Base-by-base conservation (phyloP, 176 grass and related monocot species). In the Eleusine indica region DNA sequence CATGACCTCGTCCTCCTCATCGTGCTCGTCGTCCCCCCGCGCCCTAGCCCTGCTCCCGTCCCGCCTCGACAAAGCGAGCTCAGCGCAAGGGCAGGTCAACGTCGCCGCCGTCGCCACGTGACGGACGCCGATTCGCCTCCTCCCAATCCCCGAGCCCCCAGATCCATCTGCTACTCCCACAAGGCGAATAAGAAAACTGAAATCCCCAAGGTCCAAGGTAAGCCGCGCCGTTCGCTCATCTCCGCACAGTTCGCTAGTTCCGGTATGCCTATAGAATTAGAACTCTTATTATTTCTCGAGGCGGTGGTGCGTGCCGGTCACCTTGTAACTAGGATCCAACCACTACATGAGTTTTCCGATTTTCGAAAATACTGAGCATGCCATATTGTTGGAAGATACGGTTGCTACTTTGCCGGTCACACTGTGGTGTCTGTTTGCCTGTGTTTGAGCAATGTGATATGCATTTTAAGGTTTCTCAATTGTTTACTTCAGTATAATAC, bases 141-240 rank as follows among this genome's bases (percentile, higher is more conserved):
- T 29, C 21, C 3, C 49, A 2, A n/a, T 47, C 44, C 44, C 44
- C 44, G 44, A 44, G 9, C 44, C 0, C 40, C 42, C 79, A 77
- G 86, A 87, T 82, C 86, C 66, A 4, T 8, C 72, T 10, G 64
- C 78, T 41, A 5, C n/a, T 61, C 51, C 18, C 53, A 18, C 47
- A 32, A 54, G 85, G 85, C 80, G 44, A 62, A 37, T 2, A 16
- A 17, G 5, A 52, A 11, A 53, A 53, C 15, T 17, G 15, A 52
- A 17, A 43, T 10, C 71, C 70, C 49, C 39, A 47, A 19, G 25
- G 17, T 37, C 62, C 39, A 47, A 14, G 25, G 17, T 37, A 15
- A 35, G 48, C 42, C 70, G 10, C 12, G 0, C 6, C 51, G 1
- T 63, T 67, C 54, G 52, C 35, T 44, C 22, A 7, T 22, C 29